Base-by-base conservation (phyloP, 2,329 filamentous ascomycete species). In the Pseudogymnoascus sp. region DNA sequence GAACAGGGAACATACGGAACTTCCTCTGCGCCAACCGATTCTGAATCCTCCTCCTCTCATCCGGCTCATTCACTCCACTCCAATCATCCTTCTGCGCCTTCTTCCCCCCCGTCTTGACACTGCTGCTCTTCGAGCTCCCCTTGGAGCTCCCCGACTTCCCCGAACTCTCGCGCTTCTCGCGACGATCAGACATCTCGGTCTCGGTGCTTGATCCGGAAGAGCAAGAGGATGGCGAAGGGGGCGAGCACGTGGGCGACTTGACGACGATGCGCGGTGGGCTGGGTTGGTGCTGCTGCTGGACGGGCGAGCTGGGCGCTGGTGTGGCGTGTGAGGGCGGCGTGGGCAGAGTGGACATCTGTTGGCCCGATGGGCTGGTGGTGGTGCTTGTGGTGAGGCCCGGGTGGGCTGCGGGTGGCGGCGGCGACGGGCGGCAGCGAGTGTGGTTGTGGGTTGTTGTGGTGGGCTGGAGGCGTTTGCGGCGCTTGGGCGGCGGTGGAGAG, bases 21-120 rank as follows among this genome's bases (percentile, higher is more conserved):
- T 90, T 90, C 67, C 88, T 81, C 70, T 91, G 89, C 1, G 88
- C 88, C 65, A 91, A 82, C 61, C 87, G 83, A 72, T 92, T 92
- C 72, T 92, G 89, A 60, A 91, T 88, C 64, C 87, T 85, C 65
- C 89, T 80, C 70, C 89, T 81, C 75, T 90, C 86, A 64, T 85
- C 85, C 0, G 87, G 86, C 68, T 91, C 87, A 6, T 82, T 83
- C 45, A 91, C 80, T 0, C 86, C 81, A 29, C 82, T 79, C 89
- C 89, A 92, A 74, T 90, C 84, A 66, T 88, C 81, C 65, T 70
- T 68, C 65, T 74, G 26, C 23, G 49, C 23, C 49, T 59, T 66
- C 39, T 43, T 43, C 39, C 39, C 39, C 39, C 16, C 39, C 10
- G 19, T 23, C 33, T 63, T 62, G n/a, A 4, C 8, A 19, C 26